These are phyloP conservation scores for Penicillium angulare DNA, from an alignment of 495 filamentous ascomycete species.

Conservation along the genomic window DNA sequence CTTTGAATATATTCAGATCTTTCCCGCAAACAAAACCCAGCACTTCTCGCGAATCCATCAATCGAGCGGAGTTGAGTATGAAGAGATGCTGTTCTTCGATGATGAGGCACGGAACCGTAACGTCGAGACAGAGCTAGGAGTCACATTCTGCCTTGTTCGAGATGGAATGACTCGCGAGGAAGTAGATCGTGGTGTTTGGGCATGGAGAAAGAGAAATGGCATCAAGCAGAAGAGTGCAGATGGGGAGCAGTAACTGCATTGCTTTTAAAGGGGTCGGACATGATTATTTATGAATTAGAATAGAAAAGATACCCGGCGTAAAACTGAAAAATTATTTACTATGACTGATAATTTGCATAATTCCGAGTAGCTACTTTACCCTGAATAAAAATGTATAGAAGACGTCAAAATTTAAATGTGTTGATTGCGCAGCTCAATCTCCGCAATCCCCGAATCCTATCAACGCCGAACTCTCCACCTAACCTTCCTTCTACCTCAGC, in stretches of 20 bases:
- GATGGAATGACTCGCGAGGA: conserved; percentile 78
- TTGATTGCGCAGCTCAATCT: conserved; percentile 15
- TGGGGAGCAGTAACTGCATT: conserved; percentile 4
- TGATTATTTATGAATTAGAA: no score
- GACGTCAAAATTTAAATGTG: no score
- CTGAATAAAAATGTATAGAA: no score
- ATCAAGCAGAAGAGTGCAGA: conserved; percentile 29
- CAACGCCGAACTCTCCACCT: background rate
- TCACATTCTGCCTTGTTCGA: conserved; percentile 76
- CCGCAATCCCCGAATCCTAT: conserved; percentile 11
- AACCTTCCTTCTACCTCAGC: conserved; percentile 2
- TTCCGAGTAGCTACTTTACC: no score
- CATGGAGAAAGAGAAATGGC: conserved; percentile 77
- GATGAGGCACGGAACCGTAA: conserved; percentile 86
- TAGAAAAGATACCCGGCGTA: background rate
- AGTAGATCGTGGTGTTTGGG: conserved; percentile 74
- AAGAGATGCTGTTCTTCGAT: conserved; percentile 96
- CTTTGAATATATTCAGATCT: conserved; percentile 86
- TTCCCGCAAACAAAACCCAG: conserved; percentile 78
- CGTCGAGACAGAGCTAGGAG: conserved; percentile 75
- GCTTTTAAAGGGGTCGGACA: no score
- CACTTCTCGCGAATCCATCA: conserved; percentile 76
- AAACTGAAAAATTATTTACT: background rate
- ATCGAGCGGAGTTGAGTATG: conserved; percentile 59
- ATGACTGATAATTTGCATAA: background rate